Conservation (phyloP, 192 early-diverging fungal genomes). For the Rhizophagus clarus region DNA sequence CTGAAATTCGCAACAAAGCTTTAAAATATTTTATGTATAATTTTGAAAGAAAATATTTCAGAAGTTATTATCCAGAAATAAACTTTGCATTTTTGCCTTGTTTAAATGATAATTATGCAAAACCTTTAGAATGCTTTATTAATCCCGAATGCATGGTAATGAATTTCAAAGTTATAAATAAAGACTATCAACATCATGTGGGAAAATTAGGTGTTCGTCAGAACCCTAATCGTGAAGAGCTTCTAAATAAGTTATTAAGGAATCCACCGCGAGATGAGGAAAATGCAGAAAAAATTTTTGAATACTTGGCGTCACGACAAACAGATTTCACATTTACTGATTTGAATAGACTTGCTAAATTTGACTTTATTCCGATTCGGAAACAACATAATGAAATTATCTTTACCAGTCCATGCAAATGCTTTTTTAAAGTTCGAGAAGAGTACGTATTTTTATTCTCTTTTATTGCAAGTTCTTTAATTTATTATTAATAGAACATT, state of each 20-base stretch:
- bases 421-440: no score
- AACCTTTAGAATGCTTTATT: slow-evolving; percentile 66
- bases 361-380: no score
- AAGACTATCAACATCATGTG: slow-evolving; percentile 48
- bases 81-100: slow-evolving; percentile 66
- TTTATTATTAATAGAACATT: no score
- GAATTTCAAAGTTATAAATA: slow-evolving; percentile 65
- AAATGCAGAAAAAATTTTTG: slow-evolving; percentile 60
- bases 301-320: slow-evolving; percentile 66
- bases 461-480: no score
- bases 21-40: slow-evolving; percentile 75
- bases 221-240: slow-evolving; percentile 50
- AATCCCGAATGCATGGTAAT: slow-evolving; percentile 62
- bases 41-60: slow-evolving; percentile 50
- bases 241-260: slow-evolving; percentile 45
- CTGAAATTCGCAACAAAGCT: slow-evolving; percentile 49
- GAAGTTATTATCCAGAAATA: slow-evolving; percentile 55
- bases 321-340: no score
- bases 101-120: slow-evolving; percentile 41
- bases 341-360: no score
- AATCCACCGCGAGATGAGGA: slow-evolving; percentile 33
- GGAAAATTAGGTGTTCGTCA: slow-evolving; percentile 69
- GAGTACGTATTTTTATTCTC: no score
- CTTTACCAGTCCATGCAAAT: no score
- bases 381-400: no score